Evolutionary conservation across 2,329 filamentous ascomycete genomes (phyloP).

Genomic region (Colletotrichum gloeosporioides): DNA sequence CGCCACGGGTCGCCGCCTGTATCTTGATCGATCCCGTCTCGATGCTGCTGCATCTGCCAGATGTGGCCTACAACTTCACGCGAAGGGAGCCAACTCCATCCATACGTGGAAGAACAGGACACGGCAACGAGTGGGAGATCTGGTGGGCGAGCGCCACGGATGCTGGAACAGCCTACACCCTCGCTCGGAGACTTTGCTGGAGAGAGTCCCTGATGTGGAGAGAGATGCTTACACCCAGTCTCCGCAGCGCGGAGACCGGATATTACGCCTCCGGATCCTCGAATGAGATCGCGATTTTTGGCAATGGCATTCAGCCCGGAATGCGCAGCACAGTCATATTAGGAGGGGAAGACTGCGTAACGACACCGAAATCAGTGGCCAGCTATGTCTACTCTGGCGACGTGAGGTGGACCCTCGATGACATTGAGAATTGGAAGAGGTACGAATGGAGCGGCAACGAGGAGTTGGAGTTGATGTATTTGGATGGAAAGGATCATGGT

Average conservation of each 20-base stretch:
- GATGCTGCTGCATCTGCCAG: constrained; percentile 64
- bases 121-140: constrained; percentile 71
- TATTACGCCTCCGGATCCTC: constrained; percentile 8
- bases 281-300: constrained; percentile 2
- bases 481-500: constrained; percentile 28
- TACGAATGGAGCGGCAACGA: constrained; percentile 26
- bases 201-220: constrained; percentile 73
- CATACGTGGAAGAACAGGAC: constrained; percentile 25
- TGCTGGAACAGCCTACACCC: constrained; percentile 67
- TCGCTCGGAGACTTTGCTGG: constrained; percentile 75
- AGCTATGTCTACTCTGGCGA: constrained; percentile 27
- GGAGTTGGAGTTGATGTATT: constrained; percentile 28
- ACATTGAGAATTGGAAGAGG: not conserved
- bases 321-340: constrained; percentile 28
- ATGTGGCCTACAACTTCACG: constrained; percentile 68
- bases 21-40: constrained; percentile 66
- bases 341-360: constrained; percentile 27
- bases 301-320: constrained; percentile 31
- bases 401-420: constrained; percentile 11
- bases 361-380: constrained; percentile 23
- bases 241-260: not conserved
- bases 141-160: constrained; percentile 77
- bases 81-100: constrained; percentile 42
- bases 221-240: constrained; percentile 55
- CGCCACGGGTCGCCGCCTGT: constrained; percentile 46